These are phyloP conservation scores for Coemansia sp. DNA, from an alignment of 192 early-diverging fungal species.

Conservation along the genomic window DNA sequence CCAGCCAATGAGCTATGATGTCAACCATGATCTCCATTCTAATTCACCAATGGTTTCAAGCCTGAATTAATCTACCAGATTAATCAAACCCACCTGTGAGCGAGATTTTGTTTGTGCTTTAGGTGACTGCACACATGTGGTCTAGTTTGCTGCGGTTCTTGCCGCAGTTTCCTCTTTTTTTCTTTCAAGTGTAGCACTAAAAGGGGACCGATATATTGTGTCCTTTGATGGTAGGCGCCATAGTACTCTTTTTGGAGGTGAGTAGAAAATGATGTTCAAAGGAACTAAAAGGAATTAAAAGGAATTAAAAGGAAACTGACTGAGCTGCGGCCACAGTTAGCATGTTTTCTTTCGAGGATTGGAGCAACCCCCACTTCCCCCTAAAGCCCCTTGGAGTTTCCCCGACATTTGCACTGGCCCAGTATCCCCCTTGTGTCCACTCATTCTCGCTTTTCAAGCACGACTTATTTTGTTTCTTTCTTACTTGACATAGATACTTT, in stretches of 20 bases:
- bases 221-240: background rate
- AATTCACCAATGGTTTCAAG: no score
- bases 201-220: background rate
- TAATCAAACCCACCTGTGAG: no score
- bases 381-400: background rate
- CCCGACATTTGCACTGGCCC: background rate
- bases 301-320: background rate
- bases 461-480: background rate
- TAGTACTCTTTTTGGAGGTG: background rate
- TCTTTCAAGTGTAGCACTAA: background rate
- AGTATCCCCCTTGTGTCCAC: background rate
- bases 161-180: no score
- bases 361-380: background rate
- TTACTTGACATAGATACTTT: background rate
- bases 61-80: background rate
- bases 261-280: background rate
- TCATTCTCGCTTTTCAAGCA: background rate
- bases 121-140: background rate
- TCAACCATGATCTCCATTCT: background rate
- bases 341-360: background rate
- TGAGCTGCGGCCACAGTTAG: background rate
- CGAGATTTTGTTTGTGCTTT: background rate
- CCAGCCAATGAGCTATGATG: background rate
- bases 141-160: background rate
- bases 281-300: background rate